Conservation (phyloP, 371 early-diverging fungal species). For the Rhizomucor pusillus region DNA sequence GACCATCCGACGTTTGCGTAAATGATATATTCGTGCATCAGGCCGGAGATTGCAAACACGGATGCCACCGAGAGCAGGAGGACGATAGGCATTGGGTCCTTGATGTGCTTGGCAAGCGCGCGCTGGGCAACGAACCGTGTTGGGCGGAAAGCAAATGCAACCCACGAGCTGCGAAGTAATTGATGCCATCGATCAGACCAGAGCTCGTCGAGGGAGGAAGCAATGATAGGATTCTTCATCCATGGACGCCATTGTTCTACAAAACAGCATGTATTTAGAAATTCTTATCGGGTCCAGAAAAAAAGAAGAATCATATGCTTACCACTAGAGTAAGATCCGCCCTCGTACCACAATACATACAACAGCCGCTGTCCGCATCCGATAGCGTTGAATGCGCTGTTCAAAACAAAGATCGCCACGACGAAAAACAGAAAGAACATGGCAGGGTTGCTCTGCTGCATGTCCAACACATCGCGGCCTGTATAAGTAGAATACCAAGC, state of each 20-base stretch:
- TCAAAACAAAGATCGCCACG: constrained; percentile 13
- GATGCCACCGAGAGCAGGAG: constrained; percentile 11
- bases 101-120: constrained; percentile 20
- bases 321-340: constrained; percentile 37
- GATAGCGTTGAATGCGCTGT: constrained; percentile 25
- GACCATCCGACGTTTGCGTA: constrained; percentile 29
- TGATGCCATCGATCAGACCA: constrained; percentile 48
- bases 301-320: constrained; percentile 2
- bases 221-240: constrained; percentile 30
- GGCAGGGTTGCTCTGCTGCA: constrained; percentile 15
- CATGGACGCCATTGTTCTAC: constrained; percentile 38
- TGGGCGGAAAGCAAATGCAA: constrained; percentile 39
- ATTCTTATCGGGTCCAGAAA: background rate
- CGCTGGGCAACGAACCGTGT: constrained; percentile 24
- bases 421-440: constrained; percentile 23
- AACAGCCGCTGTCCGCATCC: constrained; percentile 29
- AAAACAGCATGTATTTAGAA: background rate
- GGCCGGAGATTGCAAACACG: constrained; percentile 28
- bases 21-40: constrained; percentile 30
- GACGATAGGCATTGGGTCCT: constrained; percentile 16
- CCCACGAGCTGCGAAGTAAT: constrained; percentile 36
- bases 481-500: constrained; percentile 24
- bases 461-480: constrained; percentile 14
- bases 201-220: constrained; percentile 27
- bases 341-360: constrained; percentile 30